Conservation (phyloP, 306 rosid species). For the Prosopis cineraria region DNA sequence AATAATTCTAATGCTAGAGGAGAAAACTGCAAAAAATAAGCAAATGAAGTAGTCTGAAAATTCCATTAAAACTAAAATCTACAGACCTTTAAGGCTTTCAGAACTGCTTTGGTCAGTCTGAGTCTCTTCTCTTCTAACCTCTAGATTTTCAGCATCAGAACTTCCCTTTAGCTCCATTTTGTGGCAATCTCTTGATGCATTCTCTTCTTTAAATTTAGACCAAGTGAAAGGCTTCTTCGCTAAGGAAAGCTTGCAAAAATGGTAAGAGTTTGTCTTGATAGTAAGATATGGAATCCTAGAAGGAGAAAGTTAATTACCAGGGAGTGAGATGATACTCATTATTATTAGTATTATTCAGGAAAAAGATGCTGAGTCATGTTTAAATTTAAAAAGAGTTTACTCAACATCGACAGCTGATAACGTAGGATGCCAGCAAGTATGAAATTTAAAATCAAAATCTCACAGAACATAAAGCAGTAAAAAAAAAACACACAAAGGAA, state of each 20-base stretch:
- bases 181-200: slow-evolving; percentile 14
- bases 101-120: neutral
- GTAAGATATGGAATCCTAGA: slow-evolving; percentile 67
- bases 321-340: neutral
- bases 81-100: neutral
- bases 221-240: slow-evolving; percentile 52
- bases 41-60: neutral
- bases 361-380: neutral
- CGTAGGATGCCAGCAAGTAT: neutral
- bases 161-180: slow-evolving; percentile 39
- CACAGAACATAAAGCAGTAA: neutral
- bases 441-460: neutral
- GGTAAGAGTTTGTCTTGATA: slow-evolving; percentile 77
- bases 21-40: neutral
- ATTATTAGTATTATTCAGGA: neutral
- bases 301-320: neutral
- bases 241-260: slow-evolving; percentile 87
- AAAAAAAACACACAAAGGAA: too few relatives aligned
- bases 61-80: neutral
- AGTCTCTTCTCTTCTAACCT: slow-evolving; percentile 1
- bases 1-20: neutral
- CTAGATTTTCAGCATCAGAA: slow-evolving; percentile 29
- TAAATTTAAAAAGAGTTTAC: slow-evolving; percentile 1
- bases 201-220: slow-evolving; percentile 38
- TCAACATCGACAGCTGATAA: neutral